Evolutionary conservation across 352 stramenopile genomes (phyloP), one percentile per base, ranked within the genome.

Genomic region (Phytophthora macrochlamydospora): DNA sequence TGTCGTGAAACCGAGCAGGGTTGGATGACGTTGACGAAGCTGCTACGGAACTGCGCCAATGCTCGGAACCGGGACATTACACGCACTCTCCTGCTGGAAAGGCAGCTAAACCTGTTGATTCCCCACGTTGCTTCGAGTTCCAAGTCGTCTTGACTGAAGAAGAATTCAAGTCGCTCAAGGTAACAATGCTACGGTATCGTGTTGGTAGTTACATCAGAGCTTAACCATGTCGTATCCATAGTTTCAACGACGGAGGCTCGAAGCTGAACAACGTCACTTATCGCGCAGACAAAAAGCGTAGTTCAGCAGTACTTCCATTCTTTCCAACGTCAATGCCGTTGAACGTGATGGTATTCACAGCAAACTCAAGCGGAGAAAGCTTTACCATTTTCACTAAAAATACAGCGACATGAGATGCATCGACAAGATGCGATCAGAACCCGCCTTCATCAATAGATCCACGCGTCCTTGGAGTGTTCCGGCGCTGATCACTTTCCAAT

Each of bases 61-160:
- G 76, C 51, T 59, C 57, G 0, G 78, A 88, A 51, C 78, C 81
- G 18, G 81, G 78, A 1, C 81, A 90, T 62, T 85, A 87, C 42
- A 67, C 81, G 0, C 78, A 75, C 30, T 78, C 66, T n/a, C 69
- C 71, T 7, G 70, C 69, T 30, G 50, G 48, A 2, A 69, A 71
- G 14, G 42, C 56, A 31, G 83, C 57, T 18, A 42, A 37, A 51
- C 53, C 49, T 50, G 48, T 53, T 7, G 58, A 30, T 2, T 30
- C 38, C 1, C 12, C 37, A 4, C 4, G 1, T 3, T 50, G 31
- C 18, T 80, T 90, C 31, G 78, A 90, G 49, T 85, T 88, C 54
- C 76, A 90, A 59, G 67, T 90, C 51, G 67, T 90, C 28, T 65
- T 90, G 35, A 90, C 78, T 1, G 76, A 87, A 63, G 75, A 81